A percentile compares a stretch with the other conserved stretches of the same genome.
Conservation (phyloP, 768 basidiomycete species). For the Flagelloscypha sp. region DNA sequence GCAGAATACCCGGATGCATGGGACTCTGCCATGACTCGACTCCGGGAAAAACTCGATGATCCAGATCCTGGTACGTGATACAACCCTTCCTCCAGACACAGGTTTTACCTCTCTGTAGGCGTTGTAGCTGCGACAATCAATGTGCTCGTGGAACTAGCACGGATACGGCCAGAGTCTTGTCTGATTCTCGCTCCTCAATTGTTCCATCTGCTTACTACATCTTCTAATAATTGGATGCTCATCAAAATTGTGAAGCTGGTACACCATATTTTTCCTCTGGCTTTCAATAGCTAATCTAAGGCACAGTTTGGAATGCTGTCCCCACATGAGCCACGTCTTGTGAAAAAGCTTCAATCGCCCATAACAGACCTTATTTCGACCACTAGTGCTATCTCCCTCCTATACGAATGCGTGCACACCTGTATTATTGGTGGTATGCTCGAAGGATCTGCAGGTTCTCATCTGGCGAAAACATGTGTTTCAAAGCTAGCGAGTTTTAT, state of each 20-base stretch:
- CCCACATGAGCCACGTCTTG: slow-evolving; percentile 86
- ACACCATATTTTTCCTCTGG: slow-evolving; percentile 6
- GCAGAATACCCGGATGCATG: slow-evolving; percentile 77
- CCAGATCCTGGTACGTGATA: slow-evolving; percentile 50
- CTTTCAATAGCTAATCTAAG: slow-evolving; percentile 4
- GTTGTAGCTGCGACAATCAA: slow-evolving; percentile 94
- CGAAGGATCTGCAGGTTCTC: slow-evolving; percentile 64
- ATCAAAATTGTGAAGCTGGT: slow-evolving; percentile 98
- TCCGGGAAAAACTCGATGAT: slow-evolving; percentile 79
- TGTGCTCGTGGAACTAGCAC: slow-evolving; percentile 86
- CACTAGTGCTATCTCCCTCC: slow-evolving; percentile 87
- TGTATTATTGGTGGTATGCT: slow-evolving; percentile 98
- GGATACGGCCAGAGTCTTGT: slow-evolving; percentile 71
- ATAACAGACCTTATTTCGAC: slow-evolving; percentile 94
- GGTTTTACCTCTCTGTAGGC: slow-evolving; percentile 32
- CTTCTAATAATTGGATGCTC: slow-evolving; percentile 99
- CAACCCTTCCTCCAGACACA: neutral
- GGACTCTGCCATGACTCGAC: slow-evolving; percentile 51
- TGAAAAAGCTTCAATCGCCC: slow-evolving; percentile 89
- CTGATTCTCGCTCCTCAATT: slow-evolving; percentile 84
- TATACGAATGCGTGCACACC: slow-evolving; percentile 98
- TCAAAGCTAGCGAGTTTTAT: slow-evolving; percentile 91
- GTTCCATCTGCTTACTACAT: slow-evolving; percentile 87
- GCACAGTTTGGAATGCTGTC: slow-evolving; percentile 85
- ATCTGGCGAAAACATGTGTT: slow-evolving; percentile 80